Conservation (phyloP, 2,329 filamentous ascomycete species). For the Cladorrhinum sp. region DNA sequence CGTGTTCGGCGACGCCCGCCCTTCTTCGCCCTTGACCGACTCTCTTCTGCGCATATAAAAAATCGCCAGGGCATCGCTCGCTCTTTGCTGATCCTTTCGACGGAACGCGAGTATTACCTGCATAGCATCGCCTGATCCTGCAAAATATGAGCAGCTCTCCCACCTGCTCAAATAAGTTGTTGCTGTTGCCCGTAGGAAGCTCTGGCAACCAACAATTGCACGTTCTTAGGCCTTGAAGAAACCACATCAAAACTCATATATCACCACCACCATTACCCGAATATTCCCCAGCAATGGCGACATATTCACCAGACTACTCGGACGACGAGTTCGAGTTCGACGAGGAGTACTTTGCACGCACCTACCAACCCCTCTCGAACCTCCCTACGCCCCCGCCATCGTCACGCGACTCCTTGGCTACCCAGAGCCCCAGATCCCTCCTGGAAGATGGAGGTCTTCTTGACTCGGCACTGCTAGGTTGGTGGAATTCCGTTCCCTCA, state of each 20-base stretch:
- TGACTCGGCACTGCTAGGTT: conserved; percentile 42
- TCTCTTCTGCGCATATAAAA: neutral
- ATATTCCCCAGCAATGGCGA: conserved; percentile 17
- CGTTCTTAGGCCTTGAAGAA: conserved; percentile 13
- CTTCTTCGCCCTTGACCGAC: neutral
- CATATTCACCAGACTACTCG: conserved; percentile 24
- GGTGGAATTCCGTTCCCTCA: conserved; percentile 25
- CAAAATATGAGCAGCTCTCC: conserved; percentile 31
- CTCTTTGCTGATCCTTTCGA: conserved; percentile 8
- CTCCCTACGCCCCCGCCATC: conserved; percentile 65
- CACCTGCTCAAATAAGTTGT: conserved; percentile 25
- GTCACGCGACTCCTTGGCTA: conserved; percentile 43
- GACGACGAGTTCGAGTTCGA: conserved; percentile 44
- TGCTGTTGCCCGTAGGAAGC: conserved; percentile 28
- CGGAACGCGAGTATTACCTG: conserved; percentile 12
- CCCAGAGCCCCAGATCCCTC: conserved; percentile 42
- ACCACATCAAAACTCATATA: neutral
- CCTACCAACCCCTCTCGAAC: conserved; percentile 65
- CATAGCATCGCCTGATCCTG: conserved; percentile 11
- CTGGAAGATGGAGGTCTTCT: conserved; percentile 45
- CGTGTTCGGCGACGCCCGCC: conserved; percentile 2
- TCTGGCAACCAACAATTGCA: conserved; percentile 26
- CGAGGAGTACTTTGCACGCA: conserved; percentile 54
- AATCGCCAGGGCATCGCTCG: neutral
- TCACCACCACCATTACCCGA: conserved; percentile 13